Base-by-base conservation (phyloP, 1,284 basidiomycete genomes). In the Erythrobasidium hasegawianum region DNA sequence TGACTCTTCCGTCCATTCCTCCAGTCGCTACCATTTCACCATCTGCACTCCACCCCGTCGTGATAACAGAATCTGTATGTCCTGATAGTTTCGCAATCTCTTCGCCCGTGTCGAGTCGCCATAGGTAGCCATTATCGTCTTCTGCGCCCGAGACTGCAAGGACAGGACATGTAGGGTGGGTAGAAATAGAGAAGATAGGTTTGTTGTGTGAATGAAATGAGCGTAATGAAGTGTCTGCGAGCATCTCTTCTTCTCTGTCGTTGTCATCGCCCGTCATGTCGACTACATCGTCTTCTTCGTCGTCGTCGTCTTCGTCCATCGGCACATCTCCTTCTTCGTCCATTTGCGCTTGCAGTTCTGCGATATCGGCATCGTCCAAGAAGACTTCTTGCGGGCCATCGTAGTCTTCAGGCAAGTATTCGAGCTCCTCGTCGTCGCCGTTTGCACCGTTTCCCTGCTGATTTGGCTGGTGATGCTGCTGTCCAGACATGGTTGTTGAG, bases 1-100 rank as follows among this genome's bases (percentile, higher is more conserved):
- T 83, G 22, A 97, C 87, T 74, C 86, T 87, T 9, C 96, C 95
- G 75, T 99, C 95, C 91, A 99, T 97, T 0, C 95, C 94, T 18
- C 92, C 95, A 0, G 93, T 97, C 13, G 95, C 87, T 66, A 95
- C 83, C 82, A 95, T 83, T 77, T 95, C 87, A 9, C 96, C 95
- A 75, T 97, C 92, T 2, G 81, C 75, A 75, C 86, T 95, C 83
- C 90, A 99, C 45, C 83, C 87, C 1, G 84, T 84, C 59, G 83
- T 82, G 2, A 87, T 87, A 45, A 98, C 91, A 72, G 90, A 94
- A 77, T 98, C 96, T 7, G 86, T 86, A 78, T 98, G 95, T 1
- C 95, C 95, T 0, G 87, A 87, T 57, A 98, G 83, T 76, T 86
- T 88, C 54, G 87, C 87, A 49, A 97, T 82, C 69, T 87, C 81